Evolutionary conservation across 306 rosid species (phyloP), one percentile per base, ranked within the genome.

Genomic region (Dryas drummondii): DNA sequence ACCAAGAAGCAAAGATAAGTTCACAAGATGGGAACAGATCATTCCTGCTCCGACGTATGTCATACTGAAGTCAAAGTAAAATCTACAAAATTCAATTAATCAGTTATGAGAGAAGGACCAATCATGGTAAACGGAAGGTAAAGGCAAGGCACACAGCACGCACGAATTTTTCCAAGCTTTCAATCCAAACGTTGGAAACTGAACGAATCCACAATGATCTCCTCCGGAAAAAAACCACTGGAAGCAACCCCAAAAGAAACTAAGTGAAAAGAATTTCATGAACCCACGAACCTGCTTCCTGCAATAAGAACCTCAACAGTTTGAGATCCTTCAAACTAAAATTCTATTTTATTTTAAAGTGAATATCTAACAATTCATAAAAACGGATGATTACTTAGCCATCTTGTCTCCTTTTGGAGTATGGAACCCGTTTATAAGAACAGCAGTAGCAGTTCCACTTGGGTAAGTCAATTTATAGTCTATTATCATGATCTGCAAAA

Each of bases 391-490:
- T 45, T 90, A 96, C 99, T 88, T 96, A 50, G 99, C 99, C 87
- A 69, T 84, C 40, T 75, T 73, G 86, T 96, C 93, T 77, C 98
- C 97, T 79, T 90, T 92, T 32, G 94, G 85, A 15, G 99, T 96
- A 73, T 96, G 99, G 76, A 96, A 96, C 41, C 97, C 97, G 48
- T 96, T 96, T 62, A 96, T 96, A 45, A 96, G 99, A 84, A 96
- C 93, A 66, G 98, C 99, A 70, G 99, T 96, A 42, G 99, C 99
- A 80, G 99, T 92, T 84, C 99, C 99, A 72, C 97, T 96, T 19
- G 99, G 99, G 79, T 92, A 96, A 6, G 92, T 37, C 71, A 96
- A 82, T 58, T 92, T 92, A 83, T 90, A 96, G 87, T 96, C 98
- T 75, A 96, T 86, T 56, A 96, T 89, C 99, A 96, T 96, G 40